Evolutionary conservation across 192 early-diverging fungal genomes (phyloP).

Genomic region (Rhizophlyctis rosea): DNA sequence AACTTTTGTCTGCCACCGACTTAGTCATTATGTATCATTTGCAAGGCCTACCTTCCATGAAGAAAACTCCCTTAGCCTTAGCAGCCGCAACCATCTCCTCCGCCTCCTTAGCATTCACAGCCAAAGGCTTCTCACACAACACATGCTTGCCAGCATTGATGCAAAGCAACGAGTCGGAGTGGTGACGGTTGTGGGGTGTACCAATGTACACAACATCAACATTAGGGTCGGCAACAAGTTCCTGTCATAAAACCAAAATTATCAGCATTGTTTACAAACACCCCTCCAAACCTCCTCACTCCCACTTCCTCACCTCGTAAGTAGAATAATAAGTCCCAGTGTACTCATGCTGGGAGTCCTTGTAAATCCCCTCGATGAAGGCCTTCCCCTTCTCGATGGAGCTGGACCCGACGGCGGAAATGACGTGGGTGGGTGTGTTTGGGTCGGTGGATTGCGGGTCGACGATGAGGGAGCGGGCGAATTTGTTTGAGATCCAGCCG

Average conservation of each 20-base stretch:
- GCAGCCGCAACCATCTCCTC: not conserved
- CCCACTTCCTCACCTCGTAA: not conserved
- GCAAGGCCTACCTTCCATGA: too few species aligned
- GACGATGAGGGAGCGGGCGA: not conserved
- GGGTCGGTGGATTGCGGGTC: constrained; percentile 1
- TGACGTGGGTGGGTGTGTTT: not conserved
- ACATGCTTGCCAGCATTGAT: constrained; percentile 57
- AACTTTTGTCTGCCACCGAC: too few species aligned
- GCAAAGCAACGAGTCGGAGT: constrained; percentile 42
- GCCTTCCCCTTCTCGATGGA: not conserved
- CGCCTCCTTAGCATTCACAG: constrained; percentile 30
- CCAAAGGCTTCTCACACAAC: constrained; percentile 45
- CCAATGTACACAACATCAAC: constrained; percentile 61
- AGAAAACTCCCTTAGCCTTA: not conserved
- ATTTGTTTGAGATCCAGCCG: not conserved
- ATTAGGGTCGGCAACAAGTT: constrained; percentile 17
- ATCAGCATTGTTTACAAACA: too few species aligned
- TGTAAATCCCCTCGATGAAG: not conserved
- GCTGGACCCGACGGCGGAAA: not conserved
- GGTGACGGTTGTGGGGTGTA: constrained; percentile 50
- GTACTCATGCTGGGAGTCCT: not conserved
- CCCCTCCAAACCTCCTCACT: not conserved
- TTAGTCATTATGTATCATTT: too few species aligned
- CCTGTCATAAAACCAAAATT: too few species aligned
- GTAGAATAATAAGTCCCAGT: not conserved